Evolutionary conservation across 1,284 basidiomycete species (phyloP).

Genomic region (Marasmius tenuissimus): DNA sequence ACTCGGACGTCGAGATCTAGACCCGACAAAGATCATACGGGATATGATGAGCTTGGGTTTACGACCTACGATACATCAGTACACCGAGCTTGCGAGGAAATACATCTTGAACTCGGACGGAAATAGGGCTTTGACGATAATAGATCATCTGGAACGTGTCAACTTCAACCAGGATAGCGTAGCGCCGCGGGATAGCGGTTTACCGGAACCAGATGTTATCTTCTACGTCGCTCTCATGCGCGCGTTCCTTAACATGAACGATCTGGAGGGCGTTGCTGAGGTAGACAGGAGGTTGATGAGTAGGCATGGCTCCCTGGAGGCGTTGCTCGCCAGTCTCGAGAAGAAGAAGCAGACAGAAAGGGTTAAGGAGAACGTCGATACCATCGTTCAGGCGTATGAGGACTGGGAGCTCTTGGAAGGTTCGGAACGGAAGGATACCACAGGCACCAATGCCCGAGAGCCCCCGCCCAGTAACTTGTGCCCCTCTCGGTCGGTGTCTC

Average conservation of each 20-base stretch:
- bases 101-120: constrained; percentile 31
- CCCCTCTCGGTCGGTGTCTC: no score
- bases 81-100: constrained; percentile 37
- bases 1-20: background rate
- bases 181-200: background rate
- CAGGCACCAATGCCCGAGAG: no score
- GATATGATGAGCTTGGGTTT: constrained; percentile 37
- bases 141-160: constrained; percentile 33
- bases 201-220: background rate
- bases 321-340: background rate
- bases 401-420: background rate
- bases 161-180: background rate
- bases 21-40: constrained; percentile 25
- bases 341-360: background rate
- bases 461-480: no score
- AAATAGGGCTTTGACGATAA: constrained; percentile 27
- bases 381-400: background rate
- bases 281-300: background rate
- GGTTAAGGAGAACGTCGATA: background rate
- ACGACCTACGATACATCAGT: constrained; percentile 35
- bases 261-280: background rate
- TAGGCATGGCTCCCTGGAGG: background rate
- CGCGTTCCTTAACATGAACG: background rate
- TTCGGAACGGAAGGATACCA: background rate
- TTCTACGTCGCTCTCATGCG: background rate